Evolutionary conservation across 495 filamentous ascomycete genomes (phyloP).

Genomic region (Penicillium turbatum): DNA sequence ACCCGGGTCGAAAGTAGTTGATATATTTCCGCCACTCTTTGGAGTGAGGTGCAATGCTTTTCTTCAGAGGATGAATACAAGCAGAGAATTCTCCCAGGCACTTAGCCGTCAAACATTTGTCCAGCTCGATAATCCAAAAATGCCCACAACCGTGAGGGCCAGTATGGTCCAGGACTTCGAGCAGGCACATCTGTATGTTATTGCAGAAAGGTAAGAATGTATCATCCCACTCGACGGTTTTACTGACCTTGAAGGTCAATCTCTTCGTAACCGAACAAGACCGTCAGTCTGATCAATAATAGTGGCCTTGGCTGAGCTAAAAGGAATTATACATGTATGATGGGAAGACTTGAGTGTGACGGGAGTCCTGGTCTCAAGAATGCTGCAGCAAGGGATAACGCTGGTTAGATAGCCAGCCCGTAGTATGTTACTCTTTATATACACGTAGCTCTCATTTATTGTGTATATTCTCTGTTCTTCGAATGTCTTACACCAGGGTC

Average conservation of each 20-base stretch:
- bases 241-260: neutral
- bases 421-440: no score
- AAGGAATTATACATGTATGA: no score
- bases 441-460: no score
- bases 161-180: neutral
- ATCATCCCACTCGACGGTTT: neutral
- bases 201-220: neutral
- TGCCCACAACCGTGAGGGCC: slow-evolving; percentile 16
- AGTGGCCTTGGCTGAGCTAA: no score
- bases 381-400: no score
- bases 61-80: neutral
- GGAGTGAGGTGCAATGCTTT: neutral
- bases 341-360: no score
- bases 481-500: no score
- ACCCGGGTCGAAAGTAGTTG: slow-evolving; percentile 1
- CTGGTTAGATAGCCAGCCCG: no score
- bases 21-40: slow-evolving; percentile 1
- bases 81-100: neutral
- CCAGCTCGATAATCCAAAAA: neutral
- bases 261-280: no score
- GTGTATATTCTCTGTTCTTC: no score
- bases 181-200: neutral
- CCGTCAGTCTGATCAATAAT: no score
- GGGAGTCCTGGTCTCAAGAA: no score
- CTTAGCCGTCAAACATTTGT: neutral